These are phyloP conservation scores for Penicillium angulare DNA, from an alignment of 495 filamentous ascomycete species.

Conservation along the genomic window DNA sequence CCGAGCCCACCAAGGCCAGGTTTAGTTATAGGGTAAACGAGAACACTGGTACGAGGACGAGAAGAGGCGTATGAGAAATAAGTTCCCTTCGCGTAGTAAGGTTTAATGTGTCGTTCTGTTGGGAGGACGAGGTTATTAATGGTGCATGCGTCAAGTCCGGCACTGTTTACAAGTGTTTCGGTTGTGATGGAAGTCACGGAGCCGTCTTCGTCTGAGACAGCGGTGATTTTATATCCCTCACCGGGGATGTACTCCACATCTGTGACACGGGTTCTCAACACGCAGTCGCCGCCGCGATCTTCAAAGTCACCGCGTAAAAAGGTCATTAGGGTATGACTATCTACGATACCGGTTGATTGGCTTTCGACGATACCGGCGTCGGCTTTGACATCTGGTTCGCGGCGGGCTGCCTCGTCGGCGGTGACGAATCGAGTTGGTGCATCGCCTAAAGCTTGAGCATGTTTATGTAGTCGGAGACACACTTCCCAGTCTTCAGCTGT, in stretches of 20 bases:
- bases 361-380: constrained; percentile 75
- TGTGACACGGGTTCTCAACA: constrained; percentile 62
- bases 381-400: constrained; percentile 74
- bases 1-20: constrained; percentile 82
- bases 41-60: constrained; percentile 62
- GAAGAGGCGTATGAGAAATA: constrained; percentile 84
- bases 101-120: constrained; percentile 47
- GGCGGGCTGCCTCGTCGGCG: constrained; percentile 52
- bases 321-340: constrained; percentile 82
- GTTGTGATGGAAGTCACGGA: constrained; percentile 60
- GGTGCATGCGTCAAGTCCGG: constrained; percentile 72
- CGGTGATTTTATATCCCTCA: constrained; percentile 59
- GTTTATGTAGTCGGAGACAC: constrained; percentile 63
- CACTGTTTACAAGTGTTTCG: constrained; percentile 79
- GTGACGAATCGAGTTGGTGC: constrained; percentile 74
- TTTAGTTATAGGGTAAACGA: constrained; percentile 83
- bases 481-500: constrained; percentile 62
- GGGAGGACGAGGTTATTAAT: constrained; percentile 85
- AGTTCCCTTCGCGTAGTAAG: constrained; percentile 89
- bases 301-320: constrained; percentile 74
- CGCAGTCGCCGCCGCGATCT: constrained; percentile 70
- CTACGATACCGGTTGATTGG: constrained; percentile 83
- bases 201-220: constrained; percentile 34
- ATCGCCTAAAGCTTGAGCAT: constrained; percentile 57
- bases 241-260: constrained; percentile 51